phyloP scores from a whole-genome alignment of 2,329 filamentous ascomycete genomes.

The Fusarium lateritium region DNA sequence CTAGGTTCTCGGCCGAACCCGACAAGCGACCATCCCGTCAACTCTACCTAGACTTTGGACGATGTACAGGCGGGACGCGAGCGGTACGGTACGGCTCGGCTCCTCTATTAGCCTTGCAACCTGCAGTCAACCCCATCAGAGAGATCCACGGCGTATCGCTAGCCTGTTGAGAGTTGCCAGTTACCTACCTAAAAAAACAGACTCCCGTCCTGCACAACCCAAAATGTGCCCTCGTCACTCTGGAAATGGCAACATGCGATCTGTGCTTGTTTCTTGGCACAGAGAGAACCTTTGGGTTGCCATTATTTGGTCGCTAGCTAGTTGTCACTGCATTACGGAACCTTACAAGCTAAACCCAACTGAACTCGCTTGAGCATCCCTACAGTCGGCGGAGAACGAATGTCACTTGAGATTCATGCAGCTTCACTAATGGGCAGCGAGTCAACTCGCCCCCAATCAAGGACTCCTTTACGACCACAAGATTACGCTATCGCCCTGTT shows the following conservation, averaged over 20 bases:
- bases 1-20: slow-evolving; percentile 37
- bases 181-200: slow-evolving; percentile 3
- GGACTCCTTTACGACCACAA: slow-evolving; percentile 15
- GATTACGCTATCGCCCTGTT: slow-evolving; percentile 18
- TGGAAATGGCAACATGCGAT: neutral
- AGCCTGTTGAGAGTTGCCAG: neutral
- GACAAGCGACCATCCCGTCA: slow-evolving; percentile 17
- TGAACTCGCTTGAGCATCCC: neutral
- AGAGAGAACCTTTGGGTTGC: neutral
- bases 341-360: slow-evolving; percentile 7
- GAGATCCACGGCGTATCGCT: slow-evolving; percentile 31
- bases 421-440: slow-evolving; percentile 1
- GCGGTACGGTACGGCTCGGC: slow-evolving; percentile 48
- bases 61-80: slow-evolving; percentile 39
- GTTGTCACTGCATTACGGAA: neutral
- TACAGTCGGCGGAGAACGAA: neutral
- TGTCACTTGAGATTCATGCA: neutral
- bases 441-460: neutral
- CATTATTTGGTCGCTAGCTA: slow-evolving; percentile 3
- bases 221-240: slow-evolving; percentile 3
- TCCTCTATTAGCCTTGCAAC: slow-evolving; percentile 43
- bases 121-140: slow-evolving; percentile 32
- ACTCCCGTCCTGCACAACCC: neutral
- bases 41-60: slow-evolving; percentile 34
- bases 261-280: slow-evolving; percentile 12